Evolutionary conservation across 805 yeast genomes (phyloP).

Genomic region (Clavispora fructus): DNA sequence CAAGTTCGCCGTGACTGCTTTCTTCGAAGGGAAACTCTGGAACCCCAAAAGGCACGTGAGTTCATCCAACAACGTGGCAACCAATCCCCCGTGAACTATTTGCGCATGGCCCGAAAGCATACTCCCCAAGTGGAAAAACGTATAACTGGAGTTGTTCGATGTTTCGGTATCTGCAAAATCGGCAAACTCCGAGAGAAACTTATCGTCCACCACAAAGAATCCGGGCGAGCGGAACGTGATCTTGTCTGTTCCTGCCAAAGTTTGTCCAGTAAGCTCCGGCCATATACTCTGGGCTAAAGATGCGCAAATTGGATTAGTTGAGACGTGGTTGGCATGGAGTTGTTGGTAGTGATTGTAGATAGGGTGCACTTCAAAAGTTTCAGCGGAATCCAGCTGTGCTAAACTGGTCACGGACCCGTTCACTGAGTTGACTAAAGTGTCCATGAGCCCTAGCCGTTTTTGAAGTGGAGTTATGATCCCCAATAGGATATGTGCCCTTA

Average conservation of each 20-base stretch:
- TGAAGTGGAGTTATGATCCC: background rate
- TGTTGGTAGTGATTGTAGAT: slow-evolving; percentile 11
- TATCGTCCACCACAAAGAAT: slow-evolving; percentile 30
- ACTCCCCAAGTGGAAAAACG: slow-evolving; percentile 36
- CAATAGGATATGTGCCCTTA: background rate
- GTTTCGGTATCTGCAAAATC: slow-evolving; percentile 16
- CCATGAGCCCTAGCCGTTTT: background rate
- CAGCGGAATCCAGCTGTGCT: too few species aligned
- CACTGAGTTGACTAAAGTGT: background rate
- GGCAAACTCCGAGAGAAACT: slow-evolving; percentile 19
- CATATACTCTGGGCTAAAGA: slow-evolving; percentile 23
- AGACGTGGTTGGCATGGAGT: slow-evolving; percentile 8
- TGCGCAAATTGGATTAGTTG: slow-evolving; percentile 9
- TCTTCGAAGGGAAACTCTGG: slow-evolving; percentile 33
- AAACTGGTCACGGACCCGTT: background rate
- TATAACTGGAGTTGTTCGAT: slow-evolving; percentile 27
- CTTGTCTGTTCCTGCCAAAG: slow-evolving; percentile 29
- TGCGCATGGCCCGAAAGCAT: slow-evolving; percentile 35
- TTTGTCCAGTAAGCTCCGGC: slow-evolving; percentile 34
- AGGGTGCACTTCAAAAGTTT: slow-evolving; percentile 2
- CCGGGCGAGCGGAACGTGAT: slow-evolving; percentile 29
- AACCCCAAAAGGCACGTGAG: slow-evolving; percentile 39
- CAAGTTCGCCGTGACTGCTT: slow-evolving; percentile 41
- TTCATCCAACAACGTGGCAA: slow-evolving; percentile 40
- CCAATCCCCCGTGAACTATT: slow-evolving; percentile 40